Evolutionary conservation across 805 yeast genomes (phyloP).

Genomic region (Metschnikowia matae): DNA sequence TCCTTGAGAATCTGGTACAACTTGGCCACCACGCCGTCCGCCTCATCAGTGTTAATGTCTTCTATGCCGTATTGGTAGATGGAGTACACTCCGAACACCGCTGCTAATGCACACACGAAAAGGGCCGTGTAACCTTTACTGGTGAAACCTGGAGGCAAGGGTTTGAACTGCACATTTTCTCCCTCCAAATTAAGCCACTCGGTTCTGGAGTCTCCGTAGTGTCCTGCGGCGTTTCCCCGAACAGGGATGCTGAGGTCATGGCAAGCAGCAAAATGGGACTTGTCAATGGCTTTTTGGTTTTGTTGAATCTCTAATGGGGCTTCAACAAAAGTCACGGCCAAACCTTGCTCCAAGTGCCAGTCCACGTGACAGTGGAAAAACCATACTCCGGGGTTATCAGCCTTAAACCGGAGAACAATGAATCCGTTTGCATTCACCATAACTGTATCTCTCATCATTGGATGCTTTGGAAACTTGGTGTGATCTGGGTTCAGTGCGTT

Average conservation of each 20-base stretch:
- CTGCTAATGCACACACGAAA: slow-evolving; percentile 48
- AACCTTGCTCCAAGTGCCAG: slow-evolving; percentile 81
- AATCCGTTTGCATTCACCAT: slow-evolving; percentile 65
- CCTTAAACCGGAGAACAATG: slow-evolving; percentile 65
- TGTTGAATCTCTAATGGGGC: slow-evolving; percentile 54
- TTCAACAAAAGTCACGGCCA: slow-evolving; percentile 68
- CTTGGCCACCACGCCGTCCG: slow-evolving; percentile 36
- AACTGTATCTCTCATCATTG: slow-evolving; percentile 68
- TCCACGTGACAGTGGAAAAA: slow-evolving; percentile 89
- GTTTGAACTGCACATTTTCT: slow-evolving; percentile 54
- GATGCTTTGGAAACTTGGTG: slow-evolving; percentile 51
- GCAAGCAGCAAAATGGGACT: slow-evolving; percentile 51
- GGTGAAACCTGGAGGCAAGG: slow-evolving; percentile 71
- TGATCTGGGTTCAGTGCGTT: slow-evolving; percentile 40
- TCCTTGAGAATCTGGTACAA: slow-evolving; percentile 29
- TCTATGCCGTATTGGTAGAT: slow-evolving; percentile 64
- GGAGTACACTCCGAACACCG: slow-evolving; percentile 55
- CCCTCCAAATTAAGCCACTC: slow-evolving; percentile 58
- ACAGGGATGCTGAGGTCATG: slow-evolving; percentile 40
- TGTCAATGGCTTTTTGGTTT: slow-evolving; percentile 31
- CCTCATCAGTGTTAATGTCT: slow-evolving; percentile 52
- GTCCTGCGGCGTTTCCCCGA: slow-evolving; percentile 69
- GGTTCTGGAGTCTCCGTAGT: slow-evolving; percentile 39
- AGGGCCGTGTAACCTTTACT: slow-evolving; percentile 65
- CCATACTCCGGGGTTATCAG: slow-evolving; percentile 93